Percentiles rank a stretch among this genome's conserved stretches.
Evolutionary conservation across 2,329 filamentous ascomycete species (phyloP).

Genomic region (Calonectria multiphialidica): DNA sequence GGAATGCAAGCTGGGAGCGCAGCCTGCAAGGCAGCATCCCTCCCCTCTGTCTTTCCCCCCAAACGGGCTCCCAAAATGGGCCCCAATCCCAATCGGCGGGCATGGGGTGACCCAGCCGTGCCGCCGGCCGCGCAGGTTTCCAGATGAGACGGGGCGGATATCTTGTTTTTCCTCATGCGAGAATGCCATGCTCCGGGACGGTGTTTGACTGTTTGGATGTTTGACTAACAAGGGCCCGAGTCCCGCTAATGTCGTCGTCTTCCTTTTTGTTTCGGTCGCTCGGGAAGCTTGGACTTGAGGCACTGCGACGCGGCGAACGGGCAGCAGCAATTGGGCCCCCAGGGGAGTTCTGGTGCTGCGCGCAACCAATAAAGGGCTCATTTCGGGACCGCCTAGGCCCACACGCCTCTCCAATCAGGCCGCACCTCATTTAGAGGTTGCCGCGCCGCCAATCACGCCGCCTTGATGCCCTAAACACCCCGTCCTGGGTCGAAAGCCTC

Average conservation of each 20-base stretch:
- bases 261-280: slow-evolving; percentile 13
- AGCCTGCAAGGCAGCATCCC: slow-evolving; percentile 19
- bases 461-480: slow-evolving; percentile 5
- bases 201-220: background rate
- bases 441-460: slow-evolving; percentile 34
- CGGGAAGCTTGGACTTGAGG: slow-evolving; percentile 17
- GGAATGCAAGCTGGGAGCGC: background rate
- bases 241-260: background rate
- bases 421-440: slow-evolving; percentile 26
- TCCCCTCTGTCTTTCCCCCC: background rate
- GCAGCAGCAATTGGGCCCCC: slow-evolving; percentile 23
- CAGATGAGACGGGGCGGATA: background rate
- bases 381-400: slow-evolving; percentile 21
- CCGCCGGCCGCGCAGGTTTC: background rate
- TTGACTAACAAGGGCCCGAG: slow-evolving; percentile 5
- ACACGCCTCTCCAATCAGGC: slow-evolving; percentile 29
- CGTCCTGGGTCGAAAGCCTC: slow-evolving; percentile 10
- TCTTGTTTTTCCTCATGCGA: background rate
- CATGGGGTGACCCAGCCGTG: background rate
- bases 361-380: slow-evolving; percentile 31
- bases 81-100: background rate
- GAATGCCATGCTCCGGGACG: background rate
- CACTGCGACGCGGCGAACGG: slow-evolving; percentile 24
- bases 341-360: slow-evolving; percentile 9
- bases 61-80: too few relatives aligned